Evolutionary conservation across 768 basidiomycete genomes (phyloP).

Genomic region (Lyophyllum semitale): DNA sequence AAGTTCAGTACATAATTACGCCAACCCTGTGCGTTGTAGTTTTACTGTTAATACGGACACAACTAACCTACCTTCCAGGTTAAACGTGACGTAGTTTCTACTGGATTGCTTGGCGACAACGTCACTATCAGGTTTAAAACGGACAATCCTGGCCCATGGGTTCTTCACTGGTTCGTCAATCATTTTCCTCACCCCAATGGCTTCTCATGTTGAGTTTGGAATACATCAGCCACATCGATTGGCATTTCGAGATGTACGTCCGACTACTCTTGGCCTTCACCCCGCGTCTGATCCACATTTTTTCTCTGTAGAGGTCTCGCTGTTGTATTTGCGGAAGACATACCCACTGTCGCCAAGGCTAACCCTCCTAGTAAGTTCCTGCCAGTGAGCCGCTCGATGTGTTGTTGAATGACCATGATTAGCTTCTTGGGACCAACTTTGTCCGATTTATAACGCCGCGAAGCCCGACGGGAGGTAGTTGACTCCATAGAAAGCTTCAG

Average conservation of each 20-base stretch:
- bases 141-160: slow-evolving; percentile 65
- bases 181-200: background rate
- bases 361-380: slow-evolving; percentile 24
- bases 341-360: slow-evolving; percentile 12
- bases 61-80: slow-evolving; percentile 13
- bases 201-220: background rate
- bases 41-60: no score
- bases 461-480: background rate
- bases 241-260: slow-evolving; percentile 44
- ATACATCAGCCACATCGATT: slow-evolving; percentile 40
- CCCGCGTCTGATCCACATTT: background rate
- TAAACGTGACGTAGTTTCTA: slow-evolving; percentile 38
- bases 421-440: background rate
- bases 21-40: slow-evolving; percentile 47
- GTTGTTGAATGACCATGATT: background rate
- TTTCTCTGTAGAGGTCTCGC: slow-evolving; percentile 25
- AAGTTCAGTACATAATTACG: slow-evolving; percentile 37
- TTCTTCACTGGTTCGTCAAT: slow-evolving; percentile 30
- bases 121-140: slow-evolving; percentile 60
- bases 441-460: background rate
- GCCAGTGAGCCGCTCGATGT: background rate
- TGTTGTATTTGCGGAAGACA: slow-evolving; percentile 38
- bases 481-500: no score
- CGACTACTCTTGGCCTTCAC: background rate
- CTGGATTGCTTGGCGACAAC: slow-evolving; percentile 30